A percentile compares a stretch with the other conserved stretches of the same genome.
phyloP scores from a whole-genome alignment of 1,284 basidiomycete genomes.

The Melanopsichium pennsylvanicum region DNA sequence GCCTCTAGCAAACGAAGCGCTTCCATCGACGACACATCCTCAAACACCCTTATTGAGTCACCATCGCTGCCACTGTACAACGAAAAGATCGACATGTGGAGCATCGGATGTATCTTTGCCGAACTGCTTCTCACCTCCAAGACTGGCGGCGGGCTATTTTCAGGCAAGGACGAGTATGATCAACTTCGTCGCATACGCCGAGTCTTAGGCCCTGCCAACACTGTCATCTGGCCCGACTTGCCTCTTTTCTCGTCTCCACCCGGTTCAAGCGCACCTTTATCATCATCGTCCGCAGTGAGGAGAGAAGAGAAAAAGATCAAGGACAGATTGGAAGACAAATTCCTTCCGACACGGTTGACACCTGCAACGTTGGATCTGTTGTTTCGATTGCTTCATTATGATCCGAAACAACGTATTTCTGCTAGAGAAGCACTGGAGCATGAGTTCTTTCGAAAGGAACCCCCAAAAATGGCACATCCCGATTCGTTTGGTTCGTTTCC shows the following conservation, averaged over 20 bases:
- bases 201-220: constrained; percentile 86
- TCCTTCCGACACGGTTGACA: constrained; percentile 70
- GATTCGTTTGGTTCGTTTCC: constrained; percentile 96
- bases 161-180: constrained; percentile 93
- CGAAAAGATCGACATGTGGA: constrained; percentile 71
- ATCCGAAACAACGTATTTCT: constrained; percentile 82
- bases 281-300: background rate
- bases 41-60: background rate
- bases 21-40: background rate
- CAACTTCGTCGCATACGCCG: constrained; percentile 82
- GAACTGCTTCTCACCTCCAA: constrained; percentile 77
- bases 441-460: constrained; percentile 85
- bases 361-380: constrained; percentile 82
- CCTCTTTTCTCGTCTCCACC: constrained; percentile 73
- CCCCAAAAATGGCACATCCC: constrained; percentile 94
- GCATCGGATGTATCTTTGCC: constrained; percentile 98
- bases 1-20: background rate
- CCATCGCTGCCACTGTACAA: constrained; percentile 33
- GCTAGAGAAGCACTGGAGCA: constrained; percentile 89
- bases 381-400: constrained; percentile 82
- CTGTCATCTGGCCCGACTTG: constrained; percentile 85
- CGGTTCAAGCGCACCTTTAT: background rate
- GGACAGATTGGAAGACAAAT: constrained; percentile 72
- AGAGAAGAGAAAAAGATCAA: constrained; percentile 25
- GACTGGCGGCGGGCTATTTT: constrained; percentile 85